Conservation (phyloP, 257 asterid species). For the Petrea volubilis region DNA sequence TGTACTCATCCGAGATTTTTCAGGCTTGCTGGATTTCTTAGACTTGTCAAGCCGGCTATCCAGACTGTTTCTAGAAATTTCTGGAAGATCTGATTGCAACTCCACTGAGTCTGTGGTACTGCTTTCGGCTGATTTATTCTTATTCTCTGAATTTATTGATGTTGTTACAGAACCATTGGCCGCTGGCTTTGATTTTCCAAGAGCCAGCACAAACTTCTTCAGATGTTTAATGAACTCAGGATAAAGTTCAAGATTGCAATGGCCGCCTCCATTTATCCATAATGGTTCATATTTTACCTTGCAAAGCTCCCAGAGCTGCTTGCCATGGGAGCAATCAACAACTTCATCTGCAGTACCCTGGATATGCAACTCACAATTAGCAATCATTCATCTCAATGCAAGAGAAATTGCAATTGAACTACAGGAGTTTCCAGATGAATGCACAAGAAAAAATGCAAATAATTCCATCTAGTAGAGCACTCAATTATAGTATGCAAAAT, state of each 20-base stretch:
- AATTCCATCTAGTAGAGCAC: background rate
- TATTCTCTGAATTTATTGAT: conserved; percentile 40
- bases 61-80: conserved; percentile 87
- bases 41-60: conserved; percentile 92
- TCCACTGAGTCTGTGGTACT: conserved; percentile 47
- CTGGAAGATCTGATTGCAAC: conserved; percentile 63
- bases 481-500: background rate
- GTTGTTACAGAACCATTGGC: conserved; percentile 47
- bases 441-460: background rate
- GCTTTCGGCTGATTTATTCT: conserved; percentile 47
- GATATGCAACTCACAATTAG: conserved; percentile 16
- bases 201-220: conserved; percentile 73
- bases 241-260: conserved; percentile 92
- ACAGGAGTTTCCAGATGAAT: no score
- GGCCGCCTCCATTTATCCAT: conserved; percentile 93
- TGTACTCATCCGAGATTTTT: conserved; percentile 90
- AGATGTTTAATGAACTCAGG: conserved; percentile 90
- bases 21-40: conserved; percentile 78
- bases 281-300: conserved; percentile 83
- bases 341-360: conserved; percentile 96
- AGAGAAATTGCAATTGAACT: no score
- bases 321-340: conserved; percentile 90
- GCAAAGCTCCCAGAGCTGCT: conserved; percentile 89
- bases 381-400: conserved; percentile 13
- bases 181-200: conserved; percentile 69